A percentile compares a stretch with the other conserved stretches of the same genome.
phyloP scores from a whole-genome alignment of 2,329 filamentous ascomycete genomes.

The Alternaria atra region DNA sequence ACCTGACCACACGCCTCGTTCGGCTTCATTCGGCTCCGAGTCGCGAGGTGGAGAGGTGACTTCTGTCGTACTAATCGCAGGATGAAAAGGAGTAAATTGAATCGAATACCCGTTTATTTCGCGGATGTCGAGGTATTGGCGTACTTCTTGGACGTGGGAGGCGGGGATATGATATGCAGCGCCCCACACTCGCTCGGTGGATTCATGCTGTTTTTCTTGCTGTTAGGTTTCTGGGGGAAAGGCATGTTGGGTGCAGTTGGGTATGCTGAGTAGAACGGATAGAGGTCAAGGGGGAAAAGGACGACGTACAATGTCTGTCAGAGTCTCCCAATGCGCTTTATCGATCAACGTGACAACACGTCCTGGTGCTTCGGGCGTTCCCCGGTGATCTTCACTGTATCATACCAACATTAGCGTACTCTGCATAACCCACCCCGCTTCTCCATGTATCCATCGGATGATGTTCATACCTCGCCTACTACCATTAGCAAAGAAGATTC shows the following conservation, averaged over 20 bases:
- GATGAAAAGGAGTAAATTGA: conserved; percentile 86
- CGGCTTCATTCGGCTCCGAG: neutral
- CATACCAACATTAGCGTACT: conserved; percentile 12
- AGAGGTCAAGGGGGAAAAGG: neutral
- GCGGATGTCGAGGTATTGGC: conserved; percentile 90
- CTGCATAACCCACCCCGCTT: neutral
- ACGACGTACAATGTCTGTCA: conserved; percentile 67
- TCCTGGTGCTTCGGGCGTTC: conserved; percentile 85
- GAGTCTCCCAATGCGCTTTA: conserved; percentile 79
- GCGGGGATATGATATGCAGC: conserved; percentile 86
- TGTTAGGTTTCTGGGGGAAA: neutral
- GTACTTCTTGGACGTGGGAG: conserved; percentile 78
- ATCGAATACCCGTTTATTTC: conserved; percentile 98
- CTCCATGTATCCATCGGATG: neutral
- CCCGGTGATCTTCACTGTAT: conserved; percentile 87
- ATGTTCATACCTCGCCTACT: conserved; percentile 47
- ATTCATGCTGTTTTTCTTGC: conserved; percentile 46
- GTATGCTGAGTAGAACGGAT: conserved; percentile 41
- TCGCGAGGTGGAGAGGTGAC: conserved; percentile 18
- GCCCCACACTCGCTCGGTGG: conserved; percentile 80
- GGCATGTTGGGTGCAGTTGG: no score
- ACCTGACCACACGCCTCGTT: conserved; percentile 31
- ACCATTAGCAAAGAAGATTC: neutral
- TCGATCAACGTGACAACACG: conserved; percentile 94
- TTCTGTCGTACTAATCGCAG: conserved; percentile 55